Evolutionary conservation across 169 alveolate species (phyloP), one percentile per base, ranked within the genome.

Genomic region (Plasmodium relictum): DNA sequence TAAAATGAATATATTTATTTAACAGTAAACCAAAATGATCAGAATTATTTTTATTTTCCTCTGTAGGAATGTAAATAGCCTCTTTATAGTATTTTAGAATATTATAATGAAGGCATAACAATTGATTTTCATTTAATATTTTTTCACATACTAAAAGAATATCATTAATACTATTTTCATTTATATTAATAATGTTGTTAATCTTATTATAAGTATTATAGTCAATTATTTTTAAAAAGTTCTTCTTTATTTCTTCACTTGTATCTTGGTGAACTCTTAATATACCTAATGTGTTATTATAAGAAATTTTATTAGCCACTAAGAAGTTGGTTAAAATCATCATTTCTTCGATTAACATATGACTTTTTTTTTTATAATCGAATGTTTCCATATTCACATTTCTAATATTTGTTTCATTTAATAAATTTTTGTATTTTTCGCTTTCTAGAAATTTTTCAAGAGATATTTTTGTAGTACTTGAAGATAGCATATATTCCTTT

Each of bases 1-100:
- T 99, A 93, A 98, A 99, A 93, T 99, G 99, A 37, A 99, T 98
- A 90, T 99, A 99, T 39, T 97, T 93, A 50, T 97, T 98, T 71
- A 98, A 97, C 0, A 98, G 99, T 26, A 99, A 93, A 54, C 99
- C 99, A 97, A 98, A 99, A 92, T 99, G 99, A 65, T 90, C 88
- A 3, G 73, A 48, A 44, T 92, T 89, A 26, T 92, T 76, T 10
- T 59, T 66, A 16, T 74, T 62, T 16, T 88, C 92, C 63, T 63
- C 26, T 24, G 71, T 48, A 0, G 96, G 94, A 18, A 91, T 73
- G 58, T 94, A 94, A 2, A 91, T 70, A 14, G 96, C 96, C 45
- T 92, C 95, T 39, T 94, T 94, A 74, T 92, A 94, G 52, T 92
- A 73, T 58, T 91, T 93, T 42, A 94, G 52, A 24, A 89, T 92